Percentiles rank a stretch among this genome's conserved stretches.
Evolutionary conservation across 192 early-diverging fungal species (phyloP).

Genomic region (Coemansia sp.): DNA sequence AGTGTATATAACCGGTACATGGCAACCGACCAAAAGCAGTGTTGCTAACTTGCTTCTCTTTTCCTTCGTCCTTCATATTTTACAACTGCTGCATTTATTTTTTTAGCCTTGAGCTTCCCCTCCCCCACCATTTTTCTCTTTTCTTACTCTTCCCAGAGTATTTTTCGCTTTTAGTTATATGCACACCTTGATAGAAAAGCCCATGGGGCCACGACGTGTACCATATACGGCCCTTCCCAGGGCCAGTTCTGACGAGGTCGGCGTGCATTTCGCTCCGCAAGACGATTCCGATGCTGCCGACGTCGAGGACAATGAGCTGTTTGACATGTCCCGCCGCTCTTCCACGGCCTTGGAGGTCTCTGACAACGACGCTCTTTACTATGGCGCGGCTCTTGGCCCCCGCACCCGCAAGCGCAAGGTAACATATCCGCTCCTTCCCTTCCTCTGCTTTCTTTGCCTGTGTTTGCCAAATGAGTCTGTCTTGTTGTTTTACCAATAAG

Average conservation of each 20-base stretch:
- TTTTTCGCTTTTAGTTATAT: constrained; percentile 20
- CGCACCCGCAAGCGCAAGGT: constrained; percentile 42
- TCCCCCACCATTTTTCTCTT: neutral
- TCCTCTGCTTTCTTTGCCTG: neutral
- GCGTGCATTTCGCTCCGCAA: constrained; percentile 28
- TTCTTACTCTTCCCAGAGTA: constrained; percentile 1
- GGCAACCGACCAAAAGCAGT: neutral
- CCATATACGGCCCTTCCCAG: constrained; percentile 44
- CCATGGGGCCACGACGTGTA: constrained; percentile 24
- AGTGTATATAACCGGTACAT: too few relatives aligned
- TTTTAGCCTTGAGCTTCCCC: neutral
- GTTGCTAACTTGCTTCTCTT: neutral
- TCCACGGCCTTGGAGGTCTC: constrained; percentile 33
- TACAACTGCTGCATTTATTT: constrained; percentile 4
- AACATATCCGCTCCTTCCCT: neutral
- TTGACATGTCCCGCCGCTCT: constrained; percentile 24
- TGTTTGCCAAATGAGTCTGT: neutral
- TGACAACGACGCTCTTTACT: constrained; percentile 49
- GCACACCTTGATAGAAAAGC: constrained; percentile 18
- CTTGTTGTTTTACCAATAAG: constrained; percentile 1
- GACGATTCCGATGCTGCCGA: constrained; percentile 33
- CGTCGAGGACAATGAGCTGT: constrained; percentile 50
- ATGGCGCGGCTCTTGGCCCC: constrained; percentile 34
- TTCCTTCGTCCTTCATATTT: neutral
- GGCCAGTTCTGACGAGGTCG: constrained; percentile 19